These are phyloP conservation scores for Chenopodium berlandieri DNA, from an alignment of 148 eudicot species.

Conservation along the genomic window DNA sequence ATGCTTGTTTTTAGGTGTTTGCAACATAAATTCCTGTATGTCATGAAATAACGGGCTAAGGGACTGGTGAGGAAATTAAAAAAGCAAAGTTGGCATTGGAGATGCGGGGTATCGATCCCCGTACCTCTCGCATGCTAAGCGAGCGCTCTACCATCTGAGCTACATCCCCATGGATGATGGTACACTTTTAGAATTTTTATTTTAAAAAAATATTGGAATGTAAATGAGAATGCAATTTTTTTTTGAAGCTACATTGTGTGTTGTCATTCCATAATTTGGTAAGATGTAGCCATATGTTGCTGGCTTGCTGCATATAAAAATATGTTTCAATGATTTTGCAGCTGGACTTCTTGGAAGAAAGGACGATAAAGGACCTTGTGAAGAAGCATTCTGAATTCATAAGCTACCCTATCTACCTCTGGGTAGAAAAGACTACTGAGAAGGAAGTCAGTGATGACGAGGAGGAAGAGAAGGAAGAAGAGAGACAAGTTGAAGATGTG, in stretches of 20 bases:
- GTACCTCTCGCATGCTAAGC: slow-evolving; percentile 99
- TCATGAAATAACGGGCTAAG: neutral
- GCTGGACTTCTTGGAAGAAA: slow-evolving; percentile 53
- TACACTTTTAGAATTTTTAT: too few relatives aligned
- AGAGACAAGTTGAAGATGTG: slow-evolving; percentile 47
- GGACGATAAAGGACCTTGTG: slow-evolving; percentile 61
- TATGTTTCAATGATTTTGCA: slow-evolving; percentile 16
- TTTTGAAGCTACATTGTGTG: neutral
- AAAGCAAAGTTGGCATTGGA: slow-evolving; percentile 22
- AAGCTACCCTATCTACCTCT: slow-evolving; percentile 16
- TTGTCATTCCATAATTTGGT: neutral
- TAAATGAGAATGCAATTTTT: neutral
- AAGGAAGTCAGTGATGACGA: slow-evolving; percentile 89
- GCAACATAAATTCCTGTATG: too few relatives aligned
- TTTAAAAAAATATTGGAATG: too few relatives aligned
- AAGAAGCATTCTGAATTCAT: slow-evolving; percentile 91
- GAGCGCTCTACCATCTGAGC: slow-evolving; percentile 99
- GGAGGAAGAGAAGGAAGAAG: slow-evolving; percentile 58
- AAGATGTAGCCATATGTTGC: neutral
- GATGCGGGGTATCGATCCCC: slow-evolving; percentile 99
- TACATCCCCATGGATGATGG: slow-evolving; percentile 64
- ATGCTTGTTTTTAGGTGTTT: too few relatives aligned
- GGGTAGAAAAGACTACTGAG: slow-evolving; percentile 84
- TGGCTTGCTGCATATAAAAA: neutral
- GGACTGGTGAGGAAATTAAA: neutral